Conservation (phyloP, 768 basidiomycete species). For the Leccinum arenicola region DNA sequence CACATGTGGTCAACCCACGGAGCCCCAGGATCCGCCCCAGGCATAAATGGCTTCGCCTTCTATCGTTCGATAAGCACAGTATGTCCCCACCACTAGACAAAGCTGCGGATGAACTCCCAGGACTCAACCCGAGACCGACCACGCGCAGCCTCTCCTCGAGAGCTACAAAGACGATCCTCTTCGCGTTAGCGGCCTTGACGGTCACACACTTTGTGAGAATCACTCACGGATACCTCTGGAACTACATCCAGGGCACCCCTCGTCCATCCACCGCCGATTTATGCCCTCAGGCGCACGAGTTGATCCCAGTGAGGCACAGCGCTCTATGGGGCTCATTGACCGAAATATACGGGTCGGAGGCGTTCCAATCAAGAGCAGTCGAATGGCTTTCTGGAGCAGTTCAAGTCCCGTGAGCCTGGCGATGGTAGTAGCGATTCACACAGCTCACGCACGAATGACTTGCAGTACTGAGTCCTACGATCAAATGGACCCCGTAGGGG, state of each 20-base stretch:
- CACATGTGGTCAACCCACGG: no score
- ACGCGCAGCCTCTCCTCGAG: conserved; percentile 5
- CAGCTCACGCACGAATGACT: conserved; percentile 5
- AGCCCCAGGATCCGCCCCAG: no score
- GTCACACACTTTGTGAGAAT: conserved; percentile 14
- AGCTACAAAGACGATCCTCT: conserved; percentile 8
- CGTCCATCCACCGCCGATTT: conserved; percentile 7
- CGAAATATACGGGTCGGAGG: conserved; percentile 30
- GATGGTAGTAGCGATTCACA: background rate
- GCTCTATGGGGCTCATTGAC: conserved; percentile 34
- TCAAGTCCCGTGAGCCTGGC: conserved; percentile 36
- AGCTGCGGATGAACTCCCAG: conserved; percentile 9
- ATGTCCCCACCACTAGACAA: conserved; percentile 14
- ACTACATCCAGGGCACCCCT: background rate
- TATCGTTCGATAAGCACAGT: background rate
- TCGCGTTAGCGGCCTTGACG: conserved; percentile 19
- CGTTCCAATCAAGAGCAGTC: conserved; percentile 34
- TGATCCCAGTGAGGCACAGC: conserved; percentile 34
- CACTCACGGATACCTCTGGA: conserved; percentile 6
- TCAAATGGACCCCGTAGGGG: conserved; percentile 44
- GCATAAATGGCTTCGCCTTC: background rate
- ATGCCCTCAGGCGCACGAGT: conserved; percentile 35
- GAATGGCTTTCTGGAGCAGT: conserved; percentile 42
- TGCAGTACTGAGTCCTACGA: conserved; percentile 52
- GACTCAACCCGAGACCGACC: conserved; percentile 2